A percentile compares a stretch with the other conserved stretches of the same genome.
These are phyloP conservation scores for Metschnikowia gruessii DNA, from an alignment of 805 yeast genomes.

Conservation along the genomic window DNA sequence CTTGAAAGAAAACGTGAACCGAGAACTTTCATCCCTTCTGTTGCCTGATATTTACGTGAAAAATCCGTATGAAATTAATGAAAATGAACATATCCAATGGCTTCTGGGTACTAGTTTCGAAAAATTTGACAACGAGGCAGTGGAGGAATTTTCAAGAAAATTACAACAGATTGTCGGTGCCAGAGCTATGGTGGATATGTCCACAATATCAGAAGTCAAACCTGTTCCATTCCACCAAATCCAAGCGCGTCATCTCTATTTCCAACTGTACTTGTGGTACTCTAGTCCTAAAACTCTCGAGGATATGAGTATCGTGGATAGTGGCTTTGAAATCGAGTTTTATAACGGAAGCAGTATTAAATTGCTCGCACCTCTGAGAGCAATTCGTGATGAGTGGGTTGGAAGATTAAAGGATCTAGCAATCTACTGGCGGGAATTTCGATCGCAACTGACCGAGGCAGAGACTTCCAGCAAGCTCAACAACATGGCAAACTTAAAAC, in stretches of 20 bases:
- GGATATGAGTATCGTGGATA: constrained; percentile 37
- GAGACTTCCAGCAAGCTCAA: constrained; percentile 35
- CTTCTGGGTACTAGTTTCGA: constrained; percentile 46
- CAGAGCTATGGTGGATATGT: constrained; percentile 59
- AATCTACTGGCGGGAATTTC: constrained; percentile 57
- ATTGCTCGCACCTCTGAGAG: constrained; percentile 53
- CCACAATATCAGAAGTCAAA: constrained; percentile 42
- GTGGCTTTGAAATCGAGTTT: constrained; percentile 53
- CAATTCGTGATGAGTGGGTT: constrained; percentile 65
- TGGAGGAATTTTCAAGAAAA: constrained; percentile 64
- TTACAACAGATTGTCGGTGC: constrained; percentile 54
- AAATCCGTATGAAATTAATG: constrained; percentile 54
- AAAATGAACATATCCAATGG: constrained; percentile 60
- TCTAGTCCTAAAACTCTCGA: constrained; percentile 23
- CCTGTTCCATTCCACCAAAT: constrained; percentile 27
- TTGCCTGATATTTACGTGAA: constrained; percentile 44
- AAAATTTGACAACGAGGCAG: constrained; percentile 52
- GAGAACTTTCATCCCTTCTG: constrained; percentile 15
- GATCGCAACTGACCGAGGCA: constrained; percentile 38
- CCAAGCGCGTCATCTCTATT: constrained; percentile 24
- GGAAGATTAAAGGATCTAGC: constrained; percentile 41
- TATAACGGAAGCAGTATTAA: constrained; percentile 44
- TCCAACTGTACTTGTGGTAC: constrained; percentile 33
- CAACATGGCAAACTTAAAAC: constrained; percentile 47
- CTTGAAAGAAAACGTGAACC: constrained; percentile 12